phyloP scores from a whole-genome alignment of 306 rosid species.

The Vigna reflexopilosa region DNA sequence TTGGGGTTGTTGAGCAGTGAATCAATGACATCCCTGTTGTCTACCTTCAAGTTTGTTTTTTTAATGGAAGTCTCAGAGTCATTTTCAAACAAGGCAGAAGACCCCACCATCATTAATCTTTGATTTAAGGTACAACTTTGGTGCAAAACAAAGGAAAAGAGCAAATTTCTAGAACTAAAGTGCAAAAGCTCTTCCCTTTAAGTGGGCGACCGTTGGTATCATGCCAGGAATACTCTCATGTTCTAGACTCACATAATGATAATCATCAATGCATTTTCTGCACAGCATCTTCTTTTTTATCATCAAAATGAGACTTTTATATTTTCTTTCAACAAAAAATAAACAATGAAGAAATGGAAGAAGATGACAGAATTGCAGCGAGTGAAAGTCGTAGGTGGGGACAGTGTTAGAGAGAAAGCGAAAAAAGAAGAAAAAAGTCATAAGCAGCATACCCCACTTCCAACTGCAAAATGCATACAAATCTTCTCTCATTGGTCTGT shows the following conservation, averaged over 20 bases:
- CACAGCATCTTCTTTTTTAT: neutral
- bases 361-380: conserved; percentile 37
- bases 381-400: conserved; percentile 45
- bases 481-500: conserved; percentile 56
- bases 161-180: neutral
- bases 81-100: conserved; percentile 7
- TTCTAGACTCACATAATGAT: neutral
- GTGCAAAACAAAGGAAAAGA: neutral
- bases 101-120: conserved; percentile 45
- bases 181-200: neutral
- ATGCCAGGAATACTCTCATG: neutral
- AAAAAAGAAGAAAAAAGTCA: conserved; percentile 38
- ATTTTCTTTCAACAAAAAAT: neutral
- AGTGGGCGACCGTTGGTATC: neutral
- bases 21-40: neutral
- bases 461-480: conserved; percentile 61
- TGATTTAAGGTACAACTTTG: conserved; percentile 31
- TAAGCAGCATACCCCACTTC: conserved; percentile 49
- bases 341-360: neutral
- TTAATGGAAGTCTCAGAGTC: conserved; percentile 8
- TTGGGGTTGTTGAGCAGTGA: conserved; percentile 42
- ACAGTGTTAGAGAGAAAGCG: neutral
- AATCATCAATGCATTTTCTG: neutral
- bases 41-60: neutral
- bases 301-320: conserved; percentile 1